Evolutionary conservation across 2,329 filamentous ascomycete species (phyloP).

Genomic region (Chaetomium strumarium): DNA sequence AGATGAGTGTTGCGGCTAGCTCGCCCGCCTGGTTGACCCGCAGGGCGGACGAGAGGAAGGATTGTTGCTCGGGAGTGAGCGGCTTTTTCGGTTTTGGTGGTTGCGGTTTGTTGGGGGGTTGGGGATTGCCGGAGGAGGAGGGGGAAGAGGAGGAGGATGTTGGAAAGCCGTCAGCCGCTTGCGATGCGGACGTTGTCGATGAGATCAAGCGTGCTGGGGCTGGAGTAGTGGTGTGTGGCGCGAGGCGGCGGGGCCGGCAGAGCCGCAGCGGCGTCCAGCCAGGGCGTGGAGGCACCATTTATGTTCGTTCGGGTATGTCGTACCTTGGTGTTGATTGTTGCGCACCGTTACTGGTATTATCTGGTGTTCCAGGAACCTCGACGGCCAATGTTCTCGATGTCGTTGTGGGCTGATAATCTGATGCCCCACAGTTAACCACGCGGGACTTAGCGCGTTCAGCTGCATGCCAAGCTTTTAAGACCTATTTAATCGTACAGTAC

Average conservation of each 20-base stretch:
- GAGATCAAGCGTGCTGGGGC: neutral
- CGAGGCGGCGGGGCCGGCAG: neutral
- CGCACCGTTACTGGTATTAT: no score
- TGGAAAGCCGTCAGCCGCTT: neutral
- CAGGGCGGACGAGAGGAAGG: conserved; percentile 51
- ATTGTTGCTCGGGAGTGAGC: conserved; percentile 62
- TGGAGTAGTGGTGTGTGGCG: neutral
- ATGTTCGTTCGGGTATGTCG: no score
- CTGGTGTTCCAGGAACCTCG: no score
- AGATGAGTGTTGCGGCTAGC: conserved; percentile 93
- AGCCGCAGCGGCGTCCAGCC: no score
- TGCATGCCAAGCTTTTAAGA: no score
- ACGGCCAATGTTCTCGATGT: no score
- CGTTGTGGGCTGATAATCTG: no score
- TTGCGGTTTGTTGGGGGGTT: conserved; percentile 4
- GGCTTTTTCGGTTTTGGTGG: conserved; percentile 47
- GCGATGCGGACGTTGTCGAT: neutral
- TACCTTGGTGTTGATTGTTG: no score
- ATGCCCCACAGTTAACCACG: no score
- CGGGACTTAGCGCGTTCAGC: no score
- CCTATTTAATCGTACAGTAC: no score
- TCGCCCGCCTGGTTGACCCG: conserved; percentile 97
- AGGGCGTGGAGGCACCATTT: no score
- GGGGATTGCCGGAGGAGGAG: neutral
- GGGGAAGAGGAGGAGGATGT: neutral